phyloP scores from a whole-genome alignment of 257 asterid species.

The Agastache rugosa region DNA sequence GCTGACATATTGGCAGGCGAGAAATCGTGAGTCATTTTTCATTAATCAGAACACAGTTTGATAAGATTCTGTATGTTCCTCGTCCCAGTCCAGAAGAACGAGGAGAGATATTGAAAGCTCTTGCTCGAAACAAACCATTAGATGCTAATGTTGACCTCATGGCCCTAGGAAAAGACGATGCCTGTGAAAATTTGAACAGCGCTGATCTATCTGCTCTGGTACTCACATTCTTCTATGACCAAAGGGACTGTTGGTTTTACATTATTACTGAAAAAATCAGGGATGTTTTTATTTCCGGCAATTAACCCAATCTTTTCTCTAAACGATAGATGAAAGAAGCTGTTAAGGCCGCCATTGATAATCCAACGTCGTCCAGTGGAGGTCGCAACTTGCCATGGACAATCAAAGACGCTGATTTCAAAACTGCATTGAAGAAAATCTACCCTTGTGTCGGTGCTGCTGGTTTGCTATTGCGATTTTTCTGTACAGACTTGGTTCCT shows the following conservation, averaged over 20 bases:
- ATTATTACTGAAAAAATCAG: too few species aligned
- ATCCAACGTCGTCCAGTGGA: conserved; percentile 26
- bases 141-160: conserved; percentile 65
- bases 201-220: conserved; percentile 83
- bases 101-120: conserved; percentile 74
- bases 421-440: conserved; percentile 48
- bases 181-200: conserved; percentile 72
- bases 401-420: conserved; percentile 58
- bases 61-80: conserved; percentile 36
- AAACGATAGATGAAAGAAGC: conserved; percentile 58
- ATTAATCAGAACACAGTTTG: background rate
- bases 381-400: conserved; percentile 35
- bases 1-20: background rate
- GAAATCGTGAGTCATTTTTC: background rate
- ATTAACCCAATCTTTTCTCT: background rate
- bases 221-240: background rate
- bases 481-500: background rate
- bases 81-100: conserved; percentile 81
- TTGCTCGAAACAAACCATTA: conserved; percentile 61
- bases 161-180: conserved; percentile 60
- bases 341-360: conserved; percentile 55
- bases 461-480: background rate
- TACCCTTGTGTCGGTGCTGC: conserved; percentile 60
- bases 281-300: background rate
- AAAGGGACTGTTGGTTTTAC: background rate